phyloP scores from a whole-genome alignment of 305 asterid species.

The Fraxinus xanthoxyloides region DNA sequence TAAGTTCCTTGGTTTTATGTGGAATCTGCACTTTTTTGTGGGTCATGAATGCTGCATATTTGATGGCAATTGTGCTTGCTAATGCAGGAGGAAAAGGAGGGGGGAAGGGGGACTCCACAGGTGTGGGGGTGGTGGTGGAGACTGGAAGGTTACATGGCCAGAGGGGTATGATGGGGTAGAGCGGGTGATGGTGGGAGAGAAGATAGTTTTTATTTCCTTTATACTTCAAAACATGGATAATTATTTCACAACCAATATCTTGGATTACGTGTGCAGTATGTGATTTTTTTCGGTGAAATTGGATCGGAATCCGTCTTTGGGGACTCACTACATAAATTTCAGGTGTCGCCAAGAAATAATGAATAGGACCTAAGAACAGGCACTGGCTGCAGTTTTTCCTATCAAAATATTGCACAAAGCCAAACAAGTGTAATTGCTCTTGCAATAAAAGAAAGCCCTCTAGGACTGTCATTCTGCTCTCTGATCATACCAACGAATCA shows the following conservation, averaged over 20 bases:
- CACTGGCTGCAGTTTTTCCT: not conserved
- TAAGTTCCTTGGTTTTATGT: not conserved
- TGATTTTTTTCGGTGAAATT: not conserved
- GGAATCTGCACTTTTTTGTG: not conserved
- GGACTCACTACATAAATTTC: not conserved
- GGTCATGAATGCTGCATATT: not conserved
- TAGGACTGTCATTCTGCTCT: not conserved
- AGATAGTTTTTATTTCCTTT: not conserved
- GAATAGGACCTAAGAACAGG: not conserved
- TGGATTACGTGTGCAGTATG: not conserved
- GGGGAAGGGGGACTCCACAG: not conserved
- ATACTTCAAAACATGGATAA: not conserved
- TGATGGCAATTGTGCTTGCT: not conserved
- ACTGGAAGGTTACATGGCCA: not conserved
- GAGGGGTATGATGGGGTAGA: not conserved
- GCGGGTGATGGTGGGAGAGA: not conserved
- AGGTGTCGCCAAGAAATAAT: not conserved
- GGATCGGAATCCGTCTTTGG: not conserved
- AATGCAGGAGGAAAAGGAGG: not conserved
- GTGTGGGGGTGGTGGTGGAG: not conserved
- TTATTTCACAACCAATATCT: not conserved
- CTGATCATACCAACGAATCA: not conserved
- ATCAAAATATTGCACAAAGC: not conserved
- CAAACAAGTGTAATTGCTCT: not conserved
- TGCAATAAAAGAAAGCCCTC: not conserved